Evolutionary conservation across 768 basidiomycete genomes (phyloP).

Genomic region (Rhizopogon roseolus): DNA sequence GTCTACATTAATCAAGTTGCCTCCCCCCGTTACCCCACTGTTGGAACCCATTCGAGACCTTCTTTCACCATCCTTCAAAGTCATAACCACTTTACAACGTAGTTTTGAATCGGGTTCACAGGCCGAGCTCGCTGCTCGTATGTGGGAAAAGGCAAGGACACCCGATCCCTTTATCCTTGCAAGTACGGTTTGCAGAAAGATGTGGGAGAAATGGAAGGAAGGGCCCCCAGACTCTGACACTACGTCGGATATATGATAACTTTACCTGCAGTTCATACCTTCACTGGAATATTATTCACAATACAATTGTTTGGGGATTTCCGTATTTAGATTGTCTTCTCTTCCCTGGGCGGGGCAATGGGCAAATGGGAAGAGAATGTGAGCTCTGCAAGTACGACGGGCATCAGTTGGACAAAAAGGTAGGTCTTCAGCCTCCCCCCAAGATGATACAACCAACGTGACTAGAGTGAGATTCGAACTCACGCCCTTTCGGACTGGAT

Average conservation of each 20-base stretch:
- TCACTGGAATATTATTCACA: not conserved
- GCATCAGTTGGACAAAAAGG: not conserved
- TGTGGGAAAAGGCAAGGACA: slow-evolving; percentile 62
- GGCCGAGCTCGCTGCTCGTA: slow-evolving; percentile 46
- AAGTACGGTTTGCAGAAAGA: slow-evolving; percentile 32
- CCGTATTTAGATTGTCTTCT: no score
- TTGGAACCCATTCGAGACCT: slow-evolving; percentile 48
- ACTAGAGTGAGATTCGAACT: slow-evolving; percentile 8
- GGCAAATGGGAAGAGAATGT: not conserved
- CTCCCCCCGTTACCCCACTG: slow-evolving; percentile 51
- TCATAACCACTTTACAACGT: slow-evolving; percentile 45
- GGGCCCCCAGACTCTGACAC: slow-evolving; percentile 15
- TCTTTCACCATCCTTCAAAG: slow-evolving; percentile 51
- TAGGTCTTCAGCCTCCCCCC: no score
- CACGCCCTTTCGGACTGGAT: slow-evolving; percentile 27
- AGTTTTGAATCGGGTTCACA: slow-evolving; percentile 57
- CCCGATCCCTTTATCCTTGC: slow-evolving; percentile 50
- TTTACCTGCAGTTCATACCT: not conserved
- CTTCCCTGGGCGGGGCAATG: not conserved
- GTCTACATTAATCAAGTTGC: slow-evolving; percentile 54
- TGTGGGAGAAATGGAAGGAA: slow-evolving; percentile 33
- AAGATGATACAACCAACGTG: no score
- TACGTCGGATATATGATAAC: not conserved
- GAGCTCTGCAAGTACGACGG: no score
- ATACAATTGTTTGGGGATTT: not conserved